A percentile compares a stretch with the other conserved stretches of the same genome.
Conservation (phyloP, 176 grass and related monocot species). For the Eleusine coracana region DNA sequence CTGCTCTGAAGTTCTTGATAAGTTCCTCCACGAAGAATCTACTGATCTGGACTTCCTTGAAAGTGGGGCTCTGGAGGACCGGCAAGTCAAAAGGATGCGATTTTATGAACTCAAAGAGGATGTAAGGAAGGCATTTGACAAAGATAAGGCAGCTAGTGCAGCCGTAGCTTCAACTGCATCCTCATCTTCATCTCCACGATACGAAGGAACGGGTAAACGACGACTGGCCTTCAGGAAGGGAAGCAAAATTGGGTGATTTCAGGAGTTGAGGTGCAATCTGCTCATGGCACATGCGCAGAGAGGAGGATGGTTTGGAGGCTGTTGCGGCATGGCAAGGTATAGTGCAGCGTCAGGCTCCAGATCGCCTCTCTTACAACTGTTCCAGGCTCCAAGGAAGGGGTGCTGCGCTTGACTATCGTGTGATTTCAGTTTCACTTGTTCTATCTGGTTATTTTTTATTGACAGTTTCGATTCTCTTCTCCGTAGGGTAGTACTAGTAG, state of each 20-base stretch:
- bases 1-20: conserved; percentile 82
- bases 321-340: background rate
- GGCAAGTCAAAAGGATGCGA: conserved; percentile 59
- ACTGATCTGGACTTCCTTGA: conserved; percentile 65
- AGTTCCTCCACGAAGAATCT: conserved; percentile 76
- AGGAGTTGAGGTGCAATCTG: background rate
- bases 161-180: conserved; percentile 51
- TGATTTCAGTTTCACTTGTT: too few relatives aligned
- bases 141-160: conserved; percentile 65
- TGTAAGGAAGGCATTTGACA: conserved; percentile 76
- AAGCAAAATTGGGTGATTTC: conserved; percentile 5
- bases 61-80: conserved; percentile 68
- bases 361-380: too few relatives aligned
- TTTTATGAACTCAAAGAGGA: conserved; percentile 92
- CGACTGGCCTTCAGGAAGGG: conserved; percentile 14
- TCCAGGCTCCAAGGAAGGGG: too few relatives aligned
- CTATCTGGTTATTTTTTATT: too few relatives aligned
- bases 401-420: too few relatives aligned
- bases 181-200: conserved; percentile 34
- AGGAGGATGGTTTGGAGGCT: background rate
- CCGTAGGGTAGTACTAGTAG: too few relatives aligned
- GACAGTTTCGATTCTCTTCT: too few relatives aligned
- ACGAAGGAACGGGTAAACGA: conserved; percentile 17
- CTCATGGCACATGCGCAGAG: background rate
- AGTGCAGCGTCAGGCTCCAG: background rate